A percentile compares a stretch with the other conserved stretches of the same genome.
These are phyloP conservation scores for Cutaneotrichosporon sp. DNA, from an alignment of 1,284 basidiomycete genomes.

Conservation along the genomic window DNA sequence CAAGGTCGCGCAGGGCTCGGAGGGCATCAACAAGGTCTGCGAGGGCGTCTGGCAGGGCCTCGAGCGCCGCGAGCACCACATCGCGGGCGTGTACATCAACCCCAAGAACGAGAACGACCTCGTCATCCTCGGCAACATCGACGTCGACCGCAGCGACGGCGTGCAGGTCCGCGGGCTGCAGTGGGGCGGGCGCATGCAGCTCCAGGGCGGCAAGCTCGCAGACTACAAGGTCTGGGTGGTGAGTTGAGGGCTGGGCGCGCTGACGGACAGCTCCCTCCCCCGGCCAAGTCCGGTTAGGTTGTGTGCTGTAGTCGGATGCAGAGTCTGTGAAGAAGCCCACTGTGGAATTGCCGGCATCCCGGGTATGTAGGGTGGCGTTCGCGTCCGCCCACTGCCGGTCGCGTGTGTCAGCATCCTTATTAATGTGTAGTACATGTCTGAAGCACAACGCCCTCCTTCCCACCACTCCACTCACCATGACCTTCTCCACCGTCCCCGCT, in stretches of 20 bases:
- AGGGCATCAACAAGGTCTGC: conserved; percentile 3
- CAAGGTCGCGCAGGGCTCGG: not conserved
- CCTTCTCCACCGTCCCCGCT: too few species aligned
- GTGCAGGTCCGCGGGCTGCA: not conserved
- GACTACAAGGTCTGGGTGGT: conserved; percentile 16
- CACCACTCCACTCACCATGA: too few species aligned
- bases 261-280: not conserved
- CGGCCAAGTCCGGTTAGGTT: not conserved
- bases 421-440: too few species aligned
- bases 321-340: too few species aligned
- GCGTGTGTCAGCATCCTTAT: too few species aligned
- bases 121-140: conserved; percentile 3
- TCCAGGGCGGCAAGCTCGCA: conserved; percentile 5
- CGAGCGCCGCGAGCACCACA: not conserved
- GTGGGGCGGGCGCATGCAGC: conserved; percentile 5
- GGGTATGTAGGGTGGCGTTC: too few species aligned
- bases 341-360: too few species aligned
- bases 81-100: conserved; percentile 5
- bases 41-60: not conserved
- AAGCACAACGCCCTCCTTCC: too few species aligned
- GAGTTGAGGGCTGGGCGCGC: not conserved
- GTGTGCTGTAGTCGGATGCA: not conserved
- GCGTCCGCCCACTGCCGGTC: too few species aligned
- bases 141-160: conserved; percentile 12
- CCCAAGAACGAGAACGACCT: not conserved